Percentiles rank a stretch among this genome's conserved stretches.
Conservation (phyloP, 768 basidiomycete genomes). For the Clavaria fumosa region DNA sequence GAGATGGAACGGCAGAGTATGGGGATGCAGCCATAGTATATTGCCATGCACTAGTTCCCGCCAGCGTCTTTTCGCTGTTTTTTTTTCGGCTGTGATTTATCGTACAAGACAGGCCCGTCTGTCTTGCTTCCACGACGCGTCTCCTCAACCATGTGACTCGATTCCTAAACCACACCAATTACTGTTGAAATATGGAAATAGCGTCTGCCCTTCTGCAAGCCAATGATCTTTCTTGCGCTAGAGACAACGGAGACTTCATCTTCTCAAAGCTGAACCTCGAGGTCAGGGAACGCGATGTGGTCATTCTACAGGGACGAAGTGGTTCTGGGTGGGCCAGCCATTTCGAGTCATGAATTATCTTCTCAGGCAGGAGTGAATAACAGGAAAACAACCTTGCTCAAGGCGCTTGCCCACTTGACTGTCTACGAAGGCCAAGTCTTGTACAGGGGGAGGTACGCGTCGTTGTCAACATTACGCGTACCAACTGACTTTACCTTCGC, state of each 20-base stretch:
- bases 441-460: constrained; percentile 46
- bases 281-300: constrained; percentile 57
- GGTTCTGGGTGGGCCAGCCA: constrained; percentile 38
- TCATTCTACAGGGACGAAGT: constrained; percentile 66
- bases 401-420: constrained; percentile 70
- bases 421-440: constrained; percentile 50
- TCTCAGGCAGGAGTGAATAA: no score
- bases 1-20: constrained; percentile 78
- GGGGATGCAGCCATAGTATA: constrained; percentile 31
- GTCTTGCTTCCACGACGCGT: no score
- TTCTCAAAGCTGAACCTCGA: constrained; percentile 47
- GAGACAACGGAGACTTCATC: constrained; percentile 31
- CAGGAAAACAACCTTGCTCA: constrained; percentile 59
- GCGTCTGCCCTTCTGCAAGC: constrained; percentile 33
- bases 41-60: no score
- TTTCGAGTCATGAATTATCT: no score
- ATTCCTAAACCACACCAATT: no score
- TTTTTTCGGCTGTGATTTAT: no score
- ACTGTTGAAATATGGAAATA: no score
- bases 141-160: no score
- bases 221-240: constrained; percentile 32
- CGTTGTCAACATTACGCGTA: no score
- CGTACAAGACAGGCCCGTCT: no score
- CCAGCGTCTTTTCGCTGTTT: no score
- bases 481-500: no score